Evolutionary conservation across 2,329 filamentous ascomycete species (phyloP).

Genomic region (Thielaviopsis musarum): DNA sequence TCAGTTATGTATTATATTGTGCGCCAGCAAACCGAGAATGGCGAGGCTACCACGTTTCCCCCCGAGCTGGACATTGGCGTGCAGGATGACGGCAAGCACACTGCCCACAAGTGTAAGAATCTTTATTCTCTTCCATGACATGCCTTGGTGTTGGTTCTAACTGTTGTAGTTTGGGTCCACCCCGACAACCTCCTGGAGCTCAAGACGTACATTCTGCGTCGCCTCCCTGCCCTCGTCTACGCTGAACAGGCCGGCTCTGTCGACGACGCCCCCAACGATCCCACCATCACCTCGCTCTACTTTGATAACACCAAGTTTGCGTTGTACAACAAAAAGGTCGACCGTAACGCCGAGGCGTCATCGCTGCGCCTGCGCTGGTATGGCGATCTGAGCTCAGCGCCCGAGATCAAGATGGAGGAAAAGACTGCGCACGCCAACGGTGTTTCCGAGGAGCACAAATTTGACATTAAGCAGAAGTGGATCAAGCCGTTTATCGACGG

Average conservation of each 20-base stretch:
- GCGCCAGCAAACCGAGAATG: constrained; percentile 60
- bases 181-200: constrained; percentile 90
- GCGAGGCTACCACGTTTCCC: constrained; percentile 20
- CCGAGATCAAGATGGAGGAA: constrained; percentile 75
- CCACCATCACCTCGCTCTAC: constrained; percentile 87
- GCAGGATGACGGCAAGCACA: constrained; percentile 40
- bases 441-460: constrained; percentile 59
- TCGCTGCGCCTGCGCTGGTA: constrained; percentile 87
- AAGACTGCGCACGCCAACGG: constrained; percentile 69
- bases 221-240: constrained; percentile 81
- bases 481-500: constrained; percentile 73
- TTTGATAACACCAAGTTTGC: constrained; percentile 81
- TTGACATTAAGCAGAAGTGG: constrained; percentile 88
- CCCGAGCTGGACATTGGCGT: constrained; percentile 25
- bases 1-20: constrained; percentile 95
- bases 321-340: constrained; percentile 74
- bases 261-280: constrained; percentile 65
- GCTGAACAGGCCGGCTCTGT: constrained; percentile 75
- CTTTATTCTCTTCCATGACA: background rate
- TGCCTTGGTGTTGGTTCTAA: constrained; percentile 18
- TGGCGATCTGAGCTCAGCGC: constrained; percentile 60
- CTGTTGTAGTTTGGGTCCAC: constrained; percentile 68
- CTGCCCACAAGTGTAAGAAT: constrained; percentile 64
- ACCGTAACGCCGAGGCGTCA: constrained; percentile 54
- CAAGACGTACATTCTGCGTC: constrained; percentile 85